Conservation (phyloP, 164 flowering plant species). For the Vitis riparia region DNA sequence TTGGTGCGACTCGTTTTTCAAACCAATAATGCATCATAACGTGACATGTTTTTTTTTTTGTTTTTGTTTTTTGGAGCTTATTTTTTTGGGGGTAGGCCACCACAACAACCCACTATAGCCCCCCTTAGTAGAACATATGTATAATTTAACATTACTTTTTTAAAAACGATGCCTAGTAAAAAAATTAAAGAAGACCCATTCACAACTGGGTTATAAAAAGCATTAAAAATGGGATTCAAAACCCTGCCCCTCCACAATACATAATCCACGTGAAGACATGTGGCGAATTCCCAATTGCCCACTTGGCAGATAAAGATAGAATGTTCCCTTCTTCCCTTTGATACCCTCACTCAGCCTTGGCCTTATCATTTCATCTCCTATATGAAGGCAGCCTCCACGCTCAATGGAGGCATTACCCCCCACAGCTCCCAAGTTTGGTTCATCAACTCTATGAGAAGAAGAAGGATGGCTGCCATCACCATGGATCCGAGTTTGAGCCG, state of each 20-base stretch:
- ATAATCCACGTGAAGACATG: conserved; percentile 16
- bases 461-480: conserved; percentile 40
- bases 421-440: too few relatives aligned
- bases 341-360: background rate
- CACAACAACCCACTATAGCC: too few relatives aligned
- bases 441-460: conserved; percentile 11
- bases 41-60: too few relatives aligned
- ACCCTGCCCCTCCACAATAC: background rate
- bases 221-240: too few relatives aligned
- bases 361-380: background rate
- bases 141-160: too few relatives aligned
- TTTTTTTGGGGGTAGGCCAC: too few relatives aligned
- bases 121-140: too few relatives aligned
- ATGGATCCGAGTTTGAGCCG: conserved; percentile 29
- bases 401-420: background rate
- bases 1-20: too few relatives aligned
- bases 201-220: background rate
- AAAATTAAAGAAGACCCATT: background rate
- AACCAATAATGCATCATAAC: too few relatives aligned
- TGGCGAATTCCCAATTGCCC: conserved; percentile 30
- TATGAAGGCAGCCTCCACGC: conserved; percentile 1
- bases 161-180: too few relatives aligned
- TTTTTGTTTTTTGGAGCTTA: too few relatives aligned
- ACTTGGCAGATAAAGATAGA: conserved; percentile 25
- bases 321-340: background rate